Conservation (phyloP, 148 eudicot species). For the Arctostaphylos glauca region DNA sequence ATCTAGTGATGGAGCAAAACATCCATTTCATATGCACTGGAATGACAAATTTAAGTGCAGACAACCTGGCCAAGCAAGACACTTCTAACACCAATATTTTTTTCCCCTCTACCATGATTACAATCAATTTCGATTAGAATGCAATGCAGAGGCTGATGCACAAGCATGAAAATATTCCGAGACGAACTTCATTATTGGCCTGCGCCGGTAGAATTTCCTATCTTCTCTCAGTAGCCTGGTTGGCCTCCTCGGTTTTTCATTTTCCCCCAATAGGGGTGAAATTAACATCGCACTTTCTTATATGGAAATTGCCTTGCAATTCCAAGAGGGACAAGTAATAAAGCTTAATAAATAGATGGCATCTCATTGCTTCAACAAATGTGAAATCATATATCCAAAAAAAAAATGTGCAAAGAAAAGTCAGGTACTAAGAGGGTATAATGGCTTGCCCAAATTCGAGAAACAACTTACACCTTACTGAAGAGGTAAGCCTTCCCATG, state of each 20-base stretch:
- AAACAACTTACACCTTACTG: conserved; percentile 82
- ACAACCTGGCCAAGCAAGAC: conserved; percentile 4
- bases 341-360: conserved; percentile 8
- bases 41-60: not conserved
- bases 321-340: not conserved
- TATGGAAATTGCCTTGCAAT: not conserved
- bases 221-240: not conserved
- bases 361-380: conserved; percentile 11
- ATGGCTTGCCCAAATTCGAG: conserved; percentile 21
- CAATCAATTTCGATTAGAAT: not conserved
- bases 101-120: not conserved
- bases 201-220: not conserved
- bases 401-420: not conserved
- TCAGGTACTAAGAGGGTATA: not conserved
- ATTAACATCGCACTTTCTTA: not conserved
- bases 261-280: not conserved
- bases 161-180: not conserved
- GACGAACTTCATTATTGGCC: not conserved
- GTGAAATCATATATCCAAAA: not conserved
- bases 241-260: not conserved
- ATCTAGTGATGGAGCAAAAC: not conserved
- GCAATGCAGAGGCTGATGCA: not conserved
- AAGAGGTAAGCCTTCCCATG: conserved; percentile 97
- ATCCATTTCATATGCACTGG: not conserved
- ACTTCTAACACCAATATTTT: conserved; percentile 5